phyloP scores from a whole-genome alignment of 2,329 filamentous ascomycete species.

The Aureobasidium subglaciale region DNA sequence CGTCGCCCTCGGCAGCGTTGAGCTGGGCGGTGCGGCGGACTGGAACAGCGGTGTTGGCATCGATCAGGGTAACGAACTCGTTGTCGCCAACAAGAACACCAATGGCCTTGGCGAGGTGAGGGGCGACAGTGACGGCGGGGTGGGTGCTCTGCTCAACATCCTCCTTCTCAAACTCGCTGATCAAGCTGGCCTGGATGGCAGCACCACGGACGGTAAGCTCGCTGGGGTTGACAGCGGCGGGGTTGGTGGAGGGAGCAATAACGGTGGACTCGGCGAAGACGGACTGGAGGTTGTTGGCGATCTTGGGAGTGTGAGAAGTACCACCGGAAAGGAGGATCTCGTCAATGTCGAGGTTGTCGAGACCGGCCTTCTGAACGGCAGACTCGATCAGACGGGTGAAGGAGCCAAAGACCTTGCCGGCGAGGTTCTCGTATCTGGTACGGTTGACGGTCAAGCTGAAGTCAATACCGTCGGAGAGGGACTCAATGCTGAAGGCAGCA shows the following conservation, averaged over 20 bases:
- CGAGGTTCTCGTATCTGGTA: constrained; percentile 83
- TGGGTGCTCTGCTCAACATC: constrained; percentile 96
- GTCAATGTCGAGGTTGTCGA: constrained; percentile 88
- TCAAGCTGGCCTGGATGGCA: constrained; percentile 87
- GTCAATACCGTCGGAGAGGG: constrained; percentile 79
- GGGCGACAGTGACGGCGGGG: constrained; percentile 87
- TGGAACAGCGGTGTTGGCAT: constrained; percentile 81
- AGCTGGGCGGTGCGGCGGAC: constrained; percentile 80
- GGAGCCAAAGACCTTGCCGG: constrained; percentile 76
- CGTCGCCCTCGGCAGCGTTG: constrained; percentile 70
- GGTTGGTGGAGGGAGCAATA: constrained; percentile 71
- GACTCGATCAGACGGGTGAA: constrained; percentile 80
- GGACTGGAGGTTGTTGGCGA: constrained; percentile 69
- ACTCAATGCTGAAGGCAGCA: constrained; percentile 89
- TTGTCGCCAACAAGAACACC: constrained; percentile 67
- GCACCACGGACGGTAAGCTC: constrained; percentile 85
- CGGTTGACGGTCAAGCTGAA: constrained; percentile 90
- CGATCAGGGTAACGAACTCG: constrained; percentile 72
- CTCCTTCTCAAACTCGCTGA: constrained; percentile 86
- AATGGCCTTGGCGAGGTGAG: constrained; percentile 81
- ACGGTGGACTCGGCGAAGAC: constrained; percentile 82
- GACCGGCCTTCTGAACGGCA: constrained; percentile 81
- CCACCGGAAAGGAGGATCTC: constrained; percentile 92
- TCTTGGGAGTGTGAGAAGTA: constrained; percentile 86
- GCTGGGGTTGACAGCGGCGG: constrained; percentile 82